phyloP scores from a whole-genome alignment of 345 rosid genomes.

The Salix koriyanagi region DNA sequence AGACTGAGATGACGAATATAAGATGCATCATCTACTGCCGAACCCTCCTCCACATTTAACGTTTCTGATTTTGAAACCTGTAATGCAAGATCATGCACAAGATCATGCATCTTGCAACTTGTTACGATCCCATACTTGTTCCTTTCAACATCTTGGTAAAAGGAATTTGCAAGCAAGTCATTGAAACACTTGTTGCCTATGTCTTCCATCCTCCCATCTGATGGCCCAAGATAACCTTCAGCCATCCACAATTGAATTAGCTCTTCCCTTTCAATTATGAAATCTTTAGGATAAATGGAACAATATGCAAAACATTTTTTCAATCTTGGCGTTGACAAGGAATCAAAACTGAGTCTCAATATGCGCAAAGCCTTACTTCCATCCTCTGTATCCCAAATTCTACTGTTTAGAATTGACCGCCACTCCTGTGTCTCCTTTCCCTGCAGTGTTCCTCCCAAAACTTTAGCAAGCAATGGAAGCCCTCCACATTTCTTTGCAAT shows the following conservation, averaged over 20 bases:
- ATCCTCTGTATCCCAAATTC: neutral
- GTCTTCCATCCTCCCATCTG: neutral
- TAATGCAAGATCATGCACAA: slow-evolving; percentile 29
- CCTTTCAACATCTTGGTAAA: slow-evolving; percentile 18
- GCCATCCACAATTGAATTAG: slow-evolving; percentile 14
- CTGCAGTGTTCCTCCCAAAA: slow-evolving; percentile 6
- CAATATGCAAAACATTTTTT: slow-evolving; percentile 13
- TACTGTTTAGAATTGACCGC: slow-evolving; percentile 2
- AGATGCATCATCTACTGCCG: too few relatives aligned
- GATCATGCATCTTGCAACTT: slow-evolving; percentile 21
- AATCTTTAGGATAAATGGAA: slow-evolving; percentile 1
- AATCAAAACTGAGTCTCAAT: slow-evolving; percentile 13
- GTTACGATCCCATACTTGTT: neutral
- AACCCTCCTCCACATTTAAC: too few relatives aligned
- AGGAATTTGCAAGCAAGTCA: slow-evolving; percentile 15
- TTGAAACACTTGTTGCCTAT: slow-evolving; percentile 21
- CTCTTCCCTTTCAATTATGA: neutral
- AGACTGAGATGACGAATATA: too few relatives aligned
- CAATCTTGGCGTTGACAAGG: neutral
- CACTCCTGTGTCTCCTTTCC: slow-evolving; percentile 1
- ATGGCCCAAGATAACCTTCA: slow-evolving; percentile 1
- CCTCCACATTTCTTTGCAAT: slow-evolving; percentile 23
- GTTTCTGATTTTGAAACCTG: slow-evolving; percentile 1
- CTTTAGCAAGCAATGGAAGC: slow-evolving; percentile 8
- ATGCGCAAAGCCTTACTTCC: neutral